Conservation (phyloP, 192 early-diverging fungal species). For the Glomus cerebriforme region DNA sequence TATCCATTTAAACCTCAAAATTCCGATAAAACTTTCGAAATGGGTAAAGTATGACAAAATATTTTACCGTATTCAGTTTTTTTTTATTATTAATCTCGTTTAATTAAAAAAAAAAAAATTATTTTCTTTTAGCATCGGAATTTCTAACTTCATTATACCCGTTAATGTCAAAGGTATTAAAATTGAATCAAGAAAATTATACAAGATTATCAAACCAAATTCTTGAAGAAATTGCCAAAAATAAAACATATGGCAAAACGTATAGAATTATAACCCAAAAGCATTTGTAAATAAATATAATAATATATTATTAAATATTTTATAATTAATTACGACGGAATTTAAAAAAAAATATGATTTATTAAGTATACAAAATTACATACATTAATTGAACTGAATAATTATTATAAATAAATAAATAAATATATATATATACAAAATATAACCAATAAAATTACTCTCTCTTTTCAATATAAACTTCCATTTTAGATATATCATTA, state of each 20-base stretch:
- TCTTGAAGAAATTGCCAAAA: neutral
- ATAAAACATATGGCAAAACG: neutral
- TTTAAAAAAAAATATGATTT: too few species aligned
- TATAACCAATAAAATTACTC: neutral
- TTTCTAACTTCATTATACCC: neutral
- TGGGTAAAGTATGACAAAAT: too few species aligned
- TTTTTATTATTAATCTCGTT: too few species aligned
- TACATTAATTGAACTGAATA: too few species aligned
- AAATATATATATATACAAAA: too few species aligned
- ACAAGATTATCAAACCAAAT: neutral
- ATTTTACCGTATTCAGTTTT: too few species aligned
- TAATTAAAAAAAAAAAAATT: too few species aligned
- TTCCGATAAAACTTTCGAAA: neutral
- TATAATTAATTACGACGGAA: too few species aligned
- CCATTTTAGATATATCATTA: conserved; percentile 26
- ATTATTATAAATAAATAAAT: too few species aligned
- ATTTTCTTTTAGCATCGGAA: neutral
- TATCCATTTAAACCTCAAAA: neutral
- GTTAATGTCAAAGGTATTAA: neutral
- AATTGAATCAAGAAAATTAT: neutral
- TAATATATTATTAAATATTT: too few species aligned
- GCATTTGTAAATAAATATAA: too few species aligned
- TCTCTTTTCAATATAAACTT: conserved; percentile 17
- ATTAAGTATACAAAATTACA: too few species aligned
- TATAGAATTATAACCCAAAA: neutral